These are phyloP conservation scores for Inonotus obliquus DNA, from an alignment of 1,284 basidiomycete genomes.

Conservation along the genomic window DNA sequence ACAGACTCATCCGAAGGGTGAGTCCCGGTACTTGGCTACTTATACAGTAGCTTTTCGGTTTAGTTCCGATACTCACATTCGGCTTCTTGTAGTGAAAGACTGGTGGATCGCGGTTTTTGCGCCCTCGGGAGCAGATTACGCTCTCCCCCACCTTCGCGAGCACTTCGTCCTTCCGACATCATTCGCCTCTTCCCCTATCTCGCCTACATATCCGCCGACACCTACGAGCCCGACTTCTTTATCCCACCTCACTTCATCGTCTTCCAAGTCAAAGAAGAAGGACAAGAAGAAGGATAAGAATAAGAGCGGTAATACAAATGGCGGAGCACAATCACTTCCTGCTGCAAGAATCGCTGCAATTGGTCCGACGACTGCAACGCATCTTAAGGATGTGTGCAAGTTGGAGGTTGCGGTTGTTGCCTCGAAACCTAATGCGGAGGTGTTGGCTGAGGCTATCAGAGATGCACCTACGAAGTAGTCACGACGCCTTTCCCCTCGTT, in stretches of 20 bases:
- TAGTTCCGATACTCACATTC: not conserved
- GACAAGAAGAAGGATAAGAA: slow-evolving; percentile 7
- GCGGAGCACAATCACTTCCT: slow-evolving; percentile 1
- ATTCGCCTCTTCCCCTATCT: not conserved
- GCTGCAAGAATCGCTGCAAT: slow-evolving; percentile 50
- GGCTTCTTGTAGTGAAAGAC: slow-evolving; percentile 8
- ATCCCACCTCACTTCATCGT: not conserved
- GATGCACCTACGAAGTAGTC: not conserved
- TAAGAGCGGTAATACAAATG: not conserved
- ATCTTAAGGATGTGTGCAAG: slow-evolving; percentile 41
- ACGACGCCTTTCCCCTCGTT: no score
- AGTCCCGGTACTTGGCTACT: slow-evolving; percentile 19
- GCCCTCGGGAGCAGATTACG: slow-evolving; percentile 62
- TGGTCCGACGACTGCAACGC: slow-evolving; percentile 59
- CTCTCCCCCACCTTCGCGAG: slow-evolving; percentile 44
- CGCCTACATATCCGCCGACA: not conserved
- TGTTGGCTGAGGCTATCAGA: slow-evolving; percentile 38
- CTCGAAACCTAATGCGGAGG: slow-evolving; percentile 50
- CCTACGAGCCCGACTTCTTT: not conserved
- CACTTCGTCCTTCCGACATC: slow-evolving; percentile 34
- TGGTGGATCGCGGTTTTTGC: slow-evolving; percentile 78
- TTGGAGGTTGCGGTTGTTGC: slow-evolving; percentile 51
- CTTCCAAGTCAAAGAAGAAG: not conserved
- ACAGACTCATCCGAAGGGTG: slow-evolving; percentile 25
- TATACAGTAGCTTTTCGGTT: not conserved